These are phyloP conservation scores for Ceratobasidium sp. DNA, from an alignment of 1,284 basidiomycete genomes.

Conservation along the genomic window DNA sequence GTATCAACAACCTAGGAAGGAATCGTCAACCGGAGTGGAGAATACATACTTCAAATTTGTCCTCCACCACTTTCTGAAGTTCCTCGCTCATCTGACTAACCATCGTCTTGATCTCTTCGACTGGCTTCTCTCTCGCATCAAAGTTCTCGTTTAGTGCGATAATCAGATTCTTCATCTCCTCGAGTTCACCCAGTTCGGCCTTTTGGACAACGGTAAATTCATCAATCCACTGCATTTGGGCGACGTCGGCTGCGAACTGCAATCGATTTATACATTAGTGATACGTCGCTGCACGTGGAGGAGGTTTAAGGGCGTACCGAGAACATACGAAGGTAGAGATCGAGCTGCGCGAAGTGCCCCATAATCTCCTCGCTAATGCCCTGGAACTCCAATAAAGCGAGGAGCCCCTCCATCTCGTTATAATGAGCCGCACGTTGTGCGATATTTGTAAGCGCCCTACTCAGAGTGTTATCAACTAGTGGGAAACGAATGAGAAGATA, in stretches of 20 bases:
- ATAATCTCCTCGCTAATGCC: conserved; percentile 21
- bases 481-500: neutral
- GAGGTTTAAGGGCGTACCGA: neutral
- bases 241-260: conserved; percentile 11
- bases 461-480: neutral
- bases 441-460: conserved; percentile 5
- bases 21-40: neutral
- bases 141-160: conserved; percentile 1
- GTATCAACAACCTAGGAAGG: neutral
- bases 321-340: neutral
- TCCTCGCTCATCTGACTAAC: neutral
- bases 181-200: neutral
- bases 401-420: neutral
- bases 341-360: neutral
- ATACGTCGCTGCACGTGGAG: neutral
- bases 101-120: neutral
- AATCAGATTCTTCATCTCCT: neutral
- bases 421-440: neutral
- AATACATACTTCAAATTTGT: conserved; percentile 15
- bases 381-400: conserved; percentile 8
- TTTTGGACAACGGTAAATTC: neutral
- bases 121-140: neutral
- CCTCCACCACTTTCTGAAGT: conserved; percentile 4
- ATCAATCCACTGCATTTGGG: conserved; percentile 20
- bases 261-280: conserved; percentile 1